These are phyloP conservation scores for Wickerhamomyces sydowiorum DNA, from an alignment of 805 yeast species.

Conservation along the genomic window DNA sequence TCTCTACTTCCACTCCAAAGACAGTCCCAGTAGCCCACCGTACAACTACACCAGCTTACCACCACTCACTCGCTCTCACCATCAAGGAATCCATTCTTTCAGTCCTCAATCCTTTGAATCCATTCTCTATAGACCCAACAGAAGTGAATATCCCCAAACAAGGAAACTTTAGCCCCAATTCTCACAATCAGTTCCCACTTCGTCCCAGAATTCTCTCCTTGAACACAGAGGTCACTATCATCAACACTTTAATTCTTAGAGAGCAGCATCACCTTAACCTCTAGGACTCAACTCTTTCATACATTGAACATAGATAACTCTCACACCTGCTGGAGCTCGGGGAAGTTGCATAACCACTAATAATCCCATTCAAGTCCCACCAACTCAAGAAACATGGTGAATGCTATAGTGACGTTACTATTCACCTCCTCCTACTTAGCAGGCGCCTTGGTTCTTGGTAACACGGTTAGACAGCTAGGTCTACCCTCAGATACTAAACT, in stretches of 20 bases:
- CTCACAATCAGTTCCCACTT: neutral
- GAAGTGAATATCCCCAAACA: neutral
- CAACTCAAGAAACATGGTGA: too few relatives aligned
- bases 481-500: constrained; percentile 10
- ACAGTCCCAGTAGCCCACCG: too few relatives aligned
- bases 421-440: constrained; percentile 49
- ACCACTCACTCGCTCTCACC: too few relatives aligned
- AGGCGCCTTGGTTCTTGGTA: constrained; percentile 50
- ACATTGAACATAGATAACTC: too few relatives aligned
- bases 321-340: neutral
- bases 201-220: too few relatives aligned
- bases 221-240: too few relatives aligned
- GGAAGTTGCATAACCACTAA: neutral
- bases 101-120: neutral
- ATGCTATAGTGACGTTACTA: constrained; percentile 42
- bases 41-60: too few relatives aligned
- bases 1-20: too few relatives aligned
- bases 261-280: too few relatives aligned
- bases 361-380: too few relatives aligned
- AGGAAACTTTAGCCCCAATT: neutral
- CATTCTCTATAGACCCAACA: neutral
- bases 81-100: neutral
- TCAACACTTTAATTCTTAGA: too few relatives aligned
- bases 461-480: constrained; percentile 23
- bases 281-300: too few relatives aligned